Percentiles rank a stretch among this genome's conserved stretches.
Evolutionary conservation across 495 filamentous ascomycete genomes (phyloP).

Genomic region (Cercophora samala): DNA sequence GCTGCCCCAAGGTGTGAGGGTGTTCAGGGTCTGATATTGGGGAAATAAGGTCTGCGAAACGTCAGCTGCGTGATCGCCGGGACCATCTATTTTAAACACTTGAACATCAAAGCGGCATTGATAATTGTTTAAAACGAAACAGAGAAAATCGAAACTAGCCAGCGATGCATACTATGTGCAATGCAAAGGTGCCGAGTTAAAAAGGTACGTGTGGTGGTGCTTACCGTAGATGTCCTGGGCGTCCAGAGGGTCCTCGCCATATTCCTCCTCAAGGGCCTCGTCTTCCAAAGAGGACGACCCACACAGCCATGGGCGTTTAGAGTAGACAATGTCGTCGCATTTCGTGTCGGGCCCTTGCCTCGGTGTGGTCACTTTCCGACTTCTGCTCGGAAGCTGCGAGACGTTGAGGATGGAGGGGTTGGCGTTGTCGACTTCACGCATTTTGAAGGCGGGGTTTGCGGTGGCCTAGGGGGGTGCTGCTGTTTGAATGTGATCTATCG

Average conservation of each 20-base stretch:
- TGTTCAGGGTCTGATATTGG: conserved; percentile 95
- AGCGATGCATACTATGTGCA: not conserved
- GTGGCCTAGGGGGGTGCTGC: not conserved
- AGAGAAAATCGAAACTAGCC: not conserved
- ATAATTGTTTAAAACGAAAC: not conserved
- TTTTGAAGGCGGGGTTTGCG: conserved; percentile 14
- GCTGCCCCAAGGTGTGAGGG: conserved; percentile 83
- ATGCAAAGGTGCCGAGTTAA: not conserved
- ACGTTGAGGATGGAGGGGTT: conserved; percentile 91
- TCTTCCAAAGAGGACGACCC: conserved; percentile 20
- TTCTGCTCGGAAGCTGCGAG: conserved; percentile 82
- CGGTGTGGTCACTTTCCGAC: conserved; percentile 33
- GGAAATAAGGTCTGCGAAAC: conserved; percentile 76
- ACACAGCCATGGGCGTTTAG: conserved; percentile 37
- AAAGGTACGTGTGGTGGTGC: conserved; percentile 17
- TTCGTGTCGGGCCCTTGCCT: conserved; percentile 33
- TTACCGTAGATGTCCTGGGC: conserved; percentile 94
- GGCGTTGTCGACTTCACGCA: conserved; percentile 65
- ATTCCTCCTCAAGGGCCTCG: conserved; percentile 37
- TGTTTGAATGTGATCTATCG: not conserved
- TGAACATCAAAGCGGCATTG: conserved; percentile 2
- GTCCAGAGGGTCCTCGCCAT: conserved; percentile 77
- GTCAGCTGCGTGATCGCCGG: conserved; percentile 31
- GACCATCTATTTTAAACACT: not conserved
- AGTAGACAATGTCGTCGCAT: conserved; percentile 37